Base-by-base conservation (phyloP, 2,329 filamentous ascomycete species). In the Fusarium torulosum region DNA sequence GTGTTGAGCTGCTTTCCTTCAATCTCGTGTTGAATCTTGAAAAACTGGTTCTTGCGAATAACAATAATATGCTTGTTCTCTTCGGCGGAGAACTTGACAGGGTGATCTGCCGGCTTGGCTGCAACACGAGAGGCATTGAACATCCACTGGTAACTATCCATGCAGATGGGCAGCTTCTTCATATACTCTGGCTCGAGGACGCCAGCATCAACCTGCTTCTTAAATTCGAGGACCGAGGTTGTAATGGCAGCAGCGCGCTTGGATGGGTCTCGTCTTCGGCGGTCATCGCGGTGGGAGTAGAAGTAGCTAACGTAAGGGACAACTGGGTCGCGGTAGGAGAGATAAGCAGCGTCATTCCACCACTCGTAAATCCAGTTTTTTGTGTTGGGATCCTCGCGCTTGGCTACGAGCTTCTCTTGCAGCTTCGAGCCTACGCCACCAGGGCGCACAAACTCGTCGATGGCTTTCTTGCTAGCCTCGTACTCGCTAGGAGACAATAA, bases 231-330 rank as follows among this genome's bases (percentile, higher is more conserved):
- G 2, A 89, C 91, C 9, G 93, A 91, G 2, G 92, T 93, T 2
- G 92, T 90, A 70, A 99, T 91, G 68, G 95, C 94, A 6, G 96
- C 96, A 5, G 96, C 96, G 67, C 96, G 92, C 86, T 96, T 97
- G 66, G 91, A 90, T 1, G 96, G 96, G 79, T 97, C 89, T 66
- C 94, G 90, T 70, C 95, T 89, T 76, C 90, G 87, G 72, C 93
- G 90, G 81, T 99, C 96, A 80, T 99, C 96, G 71, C 93, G 89
- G 83, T 98, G 95, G 55, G 94, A 97, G 84, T 99, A 99, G 84
- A 99, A 99, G 87, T 99, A 99, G 80, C 93, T 97, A 75, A 99
- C 96, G 78, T 98, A 99, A 64, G 96, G 96, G 19, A 98, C 92
- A 45, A 99, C 93, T 13, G 96, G 96, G 79, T 98, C 96, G 70